A percentile compares a stretch with the other conserved stretches of the same genome.
phyloP scores from a whole-genome alignment of 768 basidiomycete species.

The Exsudoporus frostii region DNA sequence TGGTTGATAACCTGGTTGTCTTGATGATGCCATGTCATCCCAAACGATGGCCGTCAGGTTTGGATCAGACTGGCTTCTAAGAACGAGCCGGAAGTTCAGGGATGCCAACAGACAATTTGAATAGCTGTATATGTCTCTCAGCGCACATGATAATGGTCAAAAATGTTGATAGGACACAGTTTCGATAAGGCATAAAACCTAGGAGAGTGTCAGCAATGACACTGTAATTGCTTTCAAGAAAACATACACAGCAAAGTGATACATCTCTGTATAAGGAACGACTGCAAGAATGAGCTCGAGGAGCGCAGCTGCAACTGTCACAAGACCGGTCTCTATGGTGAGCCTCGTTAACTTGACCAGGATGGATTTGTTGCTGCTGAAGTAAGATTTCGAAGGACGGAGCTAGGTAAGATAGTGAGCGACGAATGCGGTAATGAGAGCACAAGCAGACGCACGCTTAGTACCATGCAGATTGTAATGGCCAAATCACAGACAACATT shows the following conservation, averaged over 20 bases:
- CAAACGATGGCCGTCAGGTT: not conserved
- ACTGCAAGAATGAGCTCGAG: conserved; percentile 8
- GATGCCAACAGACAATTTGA: conserved; percentile 11
- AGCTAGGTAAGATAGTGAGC: not conserved
- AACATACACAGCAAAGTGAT: conserved; percentile 13
- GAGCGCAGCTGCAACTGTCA: conserved; percentile 10
- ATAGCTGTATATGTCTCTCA: conserved; percentile 7
- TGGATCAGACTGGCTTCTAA: not conserved
- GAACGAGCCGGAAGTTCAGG: conserved; percentile 6
- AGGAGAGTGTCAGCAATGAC: not conserved
- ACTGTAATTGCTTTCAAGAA: accelerated
- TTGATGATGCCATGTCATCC: not conserved
- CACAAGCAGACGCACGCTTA: no score
- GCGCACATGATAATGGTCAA: not conserved
- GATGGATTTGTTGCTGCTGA: not conserved
- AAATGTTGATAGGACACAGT: not conserved
- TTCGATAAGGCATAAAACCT: conserved; percentile 2
- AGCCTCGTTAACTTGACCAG: conserved; percentile 9
- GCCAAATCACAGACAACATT: conserved; percentile 8
- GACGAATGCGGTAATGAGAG: no score
- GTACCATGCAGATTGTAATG: conserved; percentile 15
- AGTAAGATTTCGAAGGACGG: not conserved
- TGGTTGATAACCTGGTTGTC: not conserved
- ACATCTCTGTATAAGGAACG: not conserved
- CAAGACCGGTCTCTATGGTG: conserved; percentile 13